A percentile compares a stretch with the other conserved stretches of the same genome.
These are phyloP conservation scores for Pilaira anomala DNA, from an alignment of 192 early-diverging fungal species.

Conservation along the genomic window DNA sequence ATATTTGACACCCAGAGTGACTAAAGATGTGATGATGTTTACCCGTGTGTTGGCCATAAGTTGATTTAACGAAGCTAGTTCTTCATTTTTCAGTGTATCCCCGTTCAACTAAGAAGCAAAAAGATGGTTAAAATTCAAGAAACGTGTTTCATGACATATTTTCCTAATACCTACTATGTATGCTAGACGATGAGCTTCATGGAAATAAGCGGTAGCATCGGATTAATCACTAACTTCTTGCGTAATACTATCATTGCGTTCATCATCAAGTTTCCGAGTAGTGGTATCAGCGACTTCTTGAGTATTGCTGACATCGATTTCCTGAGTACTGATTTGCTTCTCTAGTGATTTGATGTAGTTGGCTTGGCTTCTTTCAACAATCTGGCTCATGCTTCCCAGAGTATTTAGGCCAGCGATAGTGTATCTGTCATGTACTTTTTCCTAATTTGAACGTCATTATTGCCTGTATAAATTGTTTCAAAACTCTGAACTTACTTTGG, in stretches of 20 bases:
- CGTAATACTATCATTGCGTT: neutral
- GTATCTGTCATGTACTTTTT: neutral
- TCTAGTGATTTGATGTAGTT: conserved; percentile 4
- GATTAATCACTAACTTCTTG: neutral
- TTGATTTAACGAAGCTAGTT: no score
- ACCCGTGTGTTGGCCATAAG: no score
- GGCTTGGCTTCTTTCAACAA: neutral
- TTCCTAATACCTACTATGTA: neutral
- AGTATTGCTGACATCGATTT: neutral
- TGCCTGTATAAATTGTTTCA: neutral
- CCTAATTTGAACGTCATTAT: conserved; percentile 2
- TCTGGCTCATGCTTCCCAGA: neutral
- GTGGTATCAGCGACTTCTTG: neutral
- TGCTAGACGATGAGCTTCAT: neutral
- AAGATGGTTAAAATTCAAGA: no score
- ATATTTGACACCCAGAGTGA: no score
- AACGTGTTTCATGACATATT: neutral
- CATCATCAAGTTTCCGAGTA: neutral
- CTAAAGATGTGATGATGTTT: no score
- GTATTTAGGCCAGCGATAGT: conserved; percentile 1
- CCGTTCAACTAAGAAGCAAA: no score
- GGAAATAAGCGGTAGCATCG: neutral
- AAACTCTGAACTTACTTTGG: conserved; percentile 2
- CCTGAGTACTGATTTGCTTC: neutral
- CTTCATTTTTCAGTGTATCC: no score